Percentiles rank a stretch among this genome's conserved stretches.
Evolutionary conservation across 2,329 filamentous ascomycete genomes (phyloP).

Genomic region (Aspergillus sp.): DNA sequence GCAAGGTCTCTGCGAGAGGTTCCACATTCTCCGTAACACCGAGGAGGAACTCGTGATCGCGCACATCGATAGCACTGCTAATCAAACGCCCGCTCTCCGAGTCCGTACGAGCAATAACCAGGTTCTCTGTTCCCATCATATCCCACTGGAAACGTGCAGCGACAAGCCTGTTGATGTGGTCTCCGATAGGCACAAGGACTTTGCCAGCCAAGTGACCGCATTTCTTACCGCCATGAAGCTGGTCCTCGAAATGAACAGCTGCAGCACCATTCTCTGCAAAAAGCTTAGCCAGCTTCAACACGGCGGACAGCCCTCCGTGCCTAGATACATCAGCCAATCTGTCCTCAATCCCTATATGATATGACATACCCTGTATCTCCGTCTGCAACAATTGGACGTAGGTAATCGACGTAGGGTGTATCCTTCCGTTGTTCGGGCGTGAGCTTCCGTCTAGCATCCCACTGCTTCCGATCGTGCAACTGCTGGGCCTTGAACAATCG

Average conservation of each 20-base stretch:
- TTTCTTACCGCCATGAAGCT: constrained; percentile 97
- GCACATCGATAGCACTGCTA: constrained; percentile 85
- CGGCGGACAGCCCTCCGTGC: constrained; percentile 87
- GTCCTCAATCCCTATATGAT: no score
- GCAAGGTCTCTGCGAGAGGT: constrained; percentile 83
- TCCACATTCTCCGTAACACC: constrained; percentile 78
- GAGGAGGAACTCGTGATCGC: constrained; percentile 96
- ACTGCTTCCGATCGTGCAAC: constrained; percentile 95
- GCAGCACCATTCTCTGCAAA: constrained; percentile 97
- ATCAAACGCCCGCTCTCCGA: constrained; percentile 91
- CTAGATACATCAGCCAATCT: constrained; percentile 40
- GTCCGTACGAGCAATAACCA: constrained; percentile 92
- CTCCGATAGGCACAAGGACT: constrained; percentile 87
- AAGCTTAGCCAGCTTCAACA: constrained; percentile 93
- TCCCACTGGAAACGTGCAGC: constrained; percentile 97
- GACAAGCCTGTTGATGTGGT: constrained; percentile 93
- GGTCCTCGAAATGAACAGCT: constrained; percentile 96
- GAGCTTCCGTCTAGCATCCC: constrained; percentile 80
- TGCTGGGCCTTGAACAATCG: constrained; percentile 94
- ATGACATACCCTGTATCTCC: constrained; percentile 76
- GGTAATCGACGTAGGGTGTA: constrained; percentile 85
- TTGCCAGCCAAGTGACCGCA: constrained; percentile 96
- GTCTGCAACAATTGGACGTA: constrained; percentile 93
- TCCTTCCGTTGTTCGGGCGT: constrained; percentile 69
- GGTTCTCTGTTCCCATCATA: constrained; percentile 92